phyloP scores from a whole-genome alignment of 2,329 filamentous ascomycete species.

The Aureobasidium leucospermi region DNA sequence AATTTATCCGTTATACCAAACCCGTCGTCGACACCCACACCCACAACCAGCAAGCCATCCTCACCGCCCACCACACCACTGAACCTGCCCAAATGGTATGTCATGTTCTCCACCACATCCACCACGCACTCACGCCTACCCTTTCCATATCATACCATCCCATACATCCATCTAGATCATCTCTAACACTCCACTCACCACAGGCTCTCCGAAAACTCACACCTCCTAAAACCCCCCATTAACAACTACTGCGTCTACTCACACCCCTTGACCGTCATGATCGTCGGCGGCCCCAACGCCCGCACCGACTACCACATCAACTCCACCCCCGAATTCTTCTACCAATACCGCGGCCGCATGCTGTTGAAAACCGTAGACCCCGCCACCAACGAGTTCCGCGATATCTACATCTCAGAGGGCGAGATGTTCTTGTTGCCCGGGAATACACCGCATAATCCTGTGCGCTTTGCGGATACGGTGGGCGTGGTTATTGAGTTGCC shows the following conservation, averaged over 20 bases:
- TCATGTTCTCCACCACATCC: neutral
- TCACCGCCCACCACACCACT: conserved; percentile 17
- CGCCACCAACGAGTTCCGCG: conserved; percentile 54
- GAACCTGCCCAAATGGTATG: conserved; percentile 40
- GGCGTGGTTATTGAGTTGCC: conserved; percentile 87
- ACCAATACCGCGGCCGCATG: conserved; percentile 91
- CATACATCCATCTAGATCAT: neutral
- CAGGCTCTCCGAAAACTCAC: conserved; percentile 86
- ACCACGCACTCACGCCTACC: neutral
- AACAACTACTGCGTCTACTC: conserved; percentile 98
- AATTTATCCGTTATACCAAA: neutral
- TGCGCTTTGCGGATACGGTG: conserved; percentile 89
- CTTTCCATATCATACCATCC: no score
- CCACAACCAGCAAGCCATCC: neutral
- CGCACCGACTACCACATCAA: conserved; percentile 99
- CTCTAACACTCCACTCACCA: neutral
- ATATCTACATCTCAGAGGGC: conserved; percentile 84
- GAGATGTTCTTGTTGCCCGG: conserved; percentile 87
- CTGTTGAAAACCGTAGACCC: conserved; percentile 80
- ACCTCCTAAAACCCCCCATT: conserved; percentile 86
- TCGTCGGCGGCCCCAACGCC: conserved; percentile 92
- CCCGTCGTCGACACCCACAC: neutral
- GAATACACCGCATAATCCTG: conserved; percentile 95
- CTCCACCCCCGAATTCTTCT: conserved; percentile 94
- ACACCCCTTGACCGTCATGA: conserved; percentile 76